Evolutionary conservation across 768 basidiomycete genomes (phyloP).

Genomic region (Panus rudis): DNA sequence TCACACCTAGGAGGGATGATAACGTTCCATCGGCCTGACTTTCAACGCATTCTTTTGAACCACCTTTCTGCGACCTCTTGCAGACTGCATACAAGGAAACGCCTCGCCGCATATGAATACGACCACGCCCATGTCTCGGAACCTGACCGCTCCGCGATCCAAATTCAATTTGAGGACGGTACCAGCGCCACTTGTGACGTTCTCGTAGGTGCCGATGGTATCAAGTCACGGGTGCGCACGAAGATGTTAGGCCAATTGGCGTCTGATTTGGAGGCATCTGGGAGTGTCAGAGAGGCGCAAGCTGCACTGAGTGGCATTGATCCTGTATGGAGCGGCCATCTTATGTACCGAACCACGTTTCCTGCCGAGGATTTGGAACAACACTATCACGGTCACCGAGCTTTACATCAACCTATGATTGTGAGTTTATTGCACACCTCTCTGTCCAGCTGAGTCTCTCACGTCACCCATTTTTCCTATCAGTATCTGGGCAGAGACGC

Average conservation of each 20-base stretch:
- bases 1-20: constrained; percentile 22
- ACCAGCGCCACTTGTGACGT: constrained; percentile 53
- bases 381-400: constrained; percentile 13
- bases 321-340: constrained; percentile 52
- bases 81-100: constrained; percentile 47
- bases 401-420: constrained; percentile 14
- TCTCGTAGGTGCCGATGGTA: constrained; percentile 63
- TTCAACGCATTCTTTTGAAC: constrained; percentile 50
- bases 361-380: constrained; percentile 25
- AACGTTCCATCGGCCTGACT: constrained; percentile 58
- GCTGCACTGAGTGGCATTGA: constrained; percentile 34
- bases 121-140: constrained; percentile 6
- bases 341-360: constrained; percentile 56
- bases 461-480: not conserved
- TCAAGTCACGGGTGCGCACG: constrained; percentile 45
- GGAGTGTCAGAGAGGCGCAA: constrained; percentile 31
- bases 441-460: not conserved
- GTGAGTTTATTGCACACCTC: constrained; percentile 6
- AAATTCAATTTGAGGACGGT: constrained; percentile 56
- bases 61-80: constrained; percentile 37
- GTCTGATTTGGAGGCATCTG: constrained; percentile 28
- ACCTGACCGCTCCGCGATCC: constrained; percentile 28
- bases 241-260: constrained; percentile 28
- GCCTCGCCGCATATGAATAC: constrained; percentile 43
- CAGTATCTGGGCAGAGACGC: constrained; percentile 48